These are phyloP conservation scores for Nemania diffusa DNA, from an alignment of 2,329 filamentous ascomycete genomes.

Conservation along the genomic window DNA sequence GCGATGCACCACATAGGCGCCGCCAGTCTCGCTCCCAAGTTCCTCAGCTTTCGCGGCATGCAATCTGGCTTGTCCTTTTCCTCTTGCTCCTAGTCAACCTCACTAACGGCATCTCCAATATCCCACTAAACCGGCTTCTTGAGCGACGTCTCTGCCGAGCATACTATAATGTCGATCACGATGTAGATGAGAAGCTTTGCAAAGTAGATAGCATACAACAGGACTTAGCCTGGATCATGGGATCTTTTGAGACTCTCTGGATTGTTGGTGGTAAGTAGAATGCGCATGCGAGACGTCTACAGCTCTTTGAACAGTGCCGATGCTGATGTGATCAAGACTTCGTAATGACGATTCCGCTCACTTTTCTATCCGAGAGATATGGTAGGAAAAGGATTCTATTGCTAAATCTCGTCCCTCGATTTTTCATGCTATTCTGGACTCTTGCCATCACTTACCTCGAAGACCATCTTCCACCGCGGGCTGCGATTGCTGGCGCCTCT, in stretches of 20 bases:
- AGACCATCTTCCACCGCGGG: constrained; percentile 50
- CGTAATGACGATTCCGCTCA: constrained; percentile 60
- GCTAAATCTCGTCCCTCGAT: constrained; percentile 57
- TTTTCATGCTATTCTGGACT: constrained; percentile 55
- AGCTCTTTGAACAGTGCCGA: constrained; percentile 3
- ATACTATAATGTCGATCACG: constrained; percentile 57
- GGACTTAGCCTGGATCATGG: constrained; percentile 63
- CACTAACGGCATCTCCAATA: constrained; percentile 59
- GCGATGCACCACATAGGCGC: not conserved
- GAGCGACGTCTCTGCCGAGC: constrained; percentile 61
- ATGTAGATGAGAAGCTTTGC: constrained; percentile 62
- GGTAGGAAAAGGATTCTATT: constrained; percentile 54
- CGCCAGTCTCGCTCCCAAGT: not conserved
- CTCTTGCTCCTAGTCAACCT: constrained; percentile 60
- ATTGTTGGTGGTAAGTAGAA: constrained; percentile 57
- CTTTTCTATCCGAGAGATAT: constrained; percentile 57
- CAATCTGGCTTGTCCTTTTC: constrained; percentile 49
- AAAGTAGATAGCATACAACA: constrained; percentile 64
- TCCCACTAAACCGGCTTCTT: constrained; percentile 59
- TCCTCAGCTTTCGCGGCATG: constrained; percentile 7
- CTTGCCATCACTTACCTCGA: constrained; percentile 54
- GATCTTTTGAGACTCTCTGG: constrained; percentile 60
- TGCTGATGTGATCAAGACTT: constrained; percentile 52
- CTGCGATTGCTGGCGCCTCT: constrained; percentile 54
- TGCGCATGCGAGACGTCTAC: not conserved